Percentiles rank a stretch among this genome's conserved stretches.
These are phyloP conservation scores for Globisporangium sylvaticum DNA, from an alignment of 352 stramenopile genomes.

Conservation along the genomic window DNA sequence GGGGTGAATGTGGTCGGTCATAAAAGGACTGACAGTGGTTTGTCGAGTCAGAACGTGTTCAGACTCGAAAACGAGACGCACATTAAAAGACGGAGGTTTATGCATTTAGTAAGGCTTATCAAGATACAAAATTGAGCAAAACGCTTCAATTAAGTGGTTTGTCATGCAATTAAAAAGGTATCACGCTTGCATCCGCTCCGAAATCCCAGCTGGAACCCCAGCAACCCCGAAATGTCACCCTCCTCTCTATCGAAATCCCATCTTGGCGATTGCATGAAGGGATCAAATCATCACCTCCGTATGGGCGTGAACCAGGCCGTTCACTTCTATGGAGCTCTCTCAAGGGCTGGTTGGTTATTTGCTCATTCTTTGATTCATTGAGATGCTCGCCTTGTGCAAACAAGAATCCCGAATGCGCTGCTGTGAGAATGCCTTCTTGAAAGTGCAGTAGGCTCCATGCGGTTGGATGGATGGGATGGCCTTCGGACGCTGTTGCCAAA, in stretches of 20 bases:
- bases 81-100: background rate
- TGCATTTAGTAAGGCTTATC: background rate
- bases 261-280: background rate
- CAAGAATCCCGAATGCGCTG: too few relatives aligned
- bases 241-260: background rate
- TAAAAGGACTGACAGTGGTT: background rate
- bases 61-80: background rate
- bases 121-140: too few relatives aligned
- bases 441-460: background rate
- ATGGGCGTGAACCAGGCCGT: background rate
- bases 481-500: background rate
- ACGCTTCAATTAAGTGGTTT: background rate
- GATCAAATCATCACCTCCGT: background rate
- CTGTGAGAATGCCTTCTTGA: background rate
- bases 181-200: background rate
- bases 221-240: background rate
- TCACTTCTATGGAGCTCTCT: background rate
- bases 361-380: background rate
- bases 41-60: background rate
- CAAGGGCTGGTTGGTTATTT: background rate
- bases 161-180: background rate
- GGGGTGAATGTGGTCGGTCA: background rate
- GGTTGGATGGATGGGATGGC: background rate
- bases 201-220: background rate
- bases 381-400: background rate